phyloP scores from a whole-genome alignment of 805 yeast species.

The Citeromyces matritensis region DNA sequence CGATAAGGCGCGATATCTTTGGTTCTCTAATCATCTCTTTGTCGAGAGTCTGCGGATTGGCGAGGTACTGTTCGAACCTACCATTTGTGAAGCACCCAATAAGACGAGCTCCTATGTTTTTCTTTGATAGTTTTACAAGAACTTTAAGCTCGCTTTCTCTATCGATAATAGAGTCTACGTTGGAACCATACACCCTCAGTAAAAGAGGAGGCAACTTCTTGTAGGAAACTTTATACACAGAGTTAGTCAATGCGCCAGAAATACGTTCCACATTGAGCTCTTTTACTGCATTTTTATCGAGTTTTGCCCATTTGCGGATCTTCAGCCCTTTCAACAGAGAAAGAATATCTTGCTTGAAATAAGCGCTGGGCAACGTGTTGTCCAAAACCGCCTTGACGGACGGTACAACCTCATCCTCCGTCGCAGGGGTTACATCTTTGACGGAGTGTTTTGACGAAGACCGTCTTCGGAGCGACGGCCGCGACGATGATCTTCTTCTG shows the following conservation, averaged over 20 bases:
- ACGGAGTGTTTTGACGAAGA: not conserved
- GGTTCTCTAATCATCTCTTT: conserved; percentile 63
- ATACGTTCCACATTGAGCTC: conserved; percentile 48
- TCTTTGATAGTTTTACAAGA: conserved; percentile 56
- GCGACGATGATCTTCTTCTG: not conserved
- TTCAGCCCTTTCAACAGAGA: conserved; percentile 45
- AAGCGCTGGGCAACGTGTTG: conserved; percentile 66
- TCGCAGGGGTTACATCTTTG: not conserved
- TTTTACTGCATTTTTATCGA: conserved; percentile 21
- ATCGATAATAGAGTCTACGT: conserved; percentile 76
- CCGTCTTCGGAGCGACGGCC: not conserved
- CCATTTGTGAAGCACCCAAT: conserved; percentile 89
- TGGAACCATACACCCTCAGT: conserved; percentile 78
- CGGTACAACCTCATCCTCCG: conserved; percentile 1
- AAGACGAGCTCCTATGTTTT: conserved; percentile 77
- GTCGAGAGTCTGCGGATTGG: conserved; percentile 66
- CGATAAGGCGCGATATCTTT: conserved; percentile 68
- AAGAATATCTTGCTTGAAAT: conserved; percentile 70
- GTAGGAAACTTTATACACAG: conserved; percentile 53
- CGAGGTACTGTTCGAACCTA: conserved; percentile 83
- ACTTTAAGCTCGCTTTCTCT: conserved; percentile 66
- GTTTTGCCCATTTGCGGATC: conserved; percentile 69
- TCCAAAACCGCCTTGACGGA: conserved; percentile 46
- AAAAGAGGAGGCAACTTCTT: conserved; percentile 41
- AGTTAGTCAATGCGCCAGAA: conserved; percentile 88